These are phyloP conservation scores for Epichloe gansuensis DNA, from an alignment of 2,329 filamentous ascomycete species.

Conservation along the genomic window DNA sequence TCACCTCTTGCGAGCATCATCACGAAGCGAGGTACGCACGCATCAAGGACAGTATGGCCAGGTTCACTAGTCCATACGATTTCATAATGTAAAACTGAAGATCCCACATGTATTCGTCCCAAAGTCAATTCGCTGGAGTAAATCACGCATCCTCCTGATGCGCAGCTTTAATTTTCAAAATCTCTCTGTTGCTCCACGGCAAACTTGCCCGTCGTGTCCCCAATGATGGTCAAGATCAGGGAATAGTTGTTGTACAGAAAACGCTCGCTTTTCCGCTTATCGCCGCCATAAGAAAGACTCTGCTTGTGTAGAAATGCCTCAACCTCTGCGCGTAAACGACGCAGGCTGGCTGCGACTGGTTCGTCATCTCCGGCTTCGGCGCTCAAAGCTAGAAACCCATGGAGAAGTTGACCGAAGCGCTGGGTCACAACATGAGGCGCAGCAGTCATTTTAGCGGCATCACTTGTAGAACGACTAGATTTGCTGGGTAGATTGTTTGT, in stretches of 20 bases:
- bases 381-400: constrained; percentile 72
- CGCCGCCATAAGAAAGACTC: constrained; percentile 59
- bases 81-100: background rate
- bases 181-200: constrained; percentile 62
- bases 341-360: constrained; percentile 71
- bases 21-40: background rate
- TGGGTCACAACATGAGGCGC: constrained; percentile 90
- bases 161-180: constrained; percentile 52
- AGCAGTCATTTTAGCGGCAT: constrained; percentile 52
- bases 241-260: constrained; percentile 97
- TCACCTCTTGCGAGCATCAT: background rate
- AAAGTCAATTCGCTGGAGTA: background rate
- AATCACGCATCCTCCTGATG: constrained; percentile 34
- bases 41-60: no score
- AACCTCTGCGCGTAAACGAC: constrained; percentile 65
- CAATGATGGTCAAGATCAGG: constrained; percentile 83
- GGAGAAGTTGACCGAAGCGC: constrained; percentile 85
- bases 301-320: constrained; percentile 72
- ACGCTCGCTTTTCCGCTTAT: constrained; percentile 68
- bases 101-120: background rate
- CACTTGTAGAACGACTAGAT: constrained; percentile 29
- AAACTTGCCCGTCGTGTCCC: constrained; percentile 61
- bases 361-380: constrained; percentile 91
- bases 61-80: background rate
- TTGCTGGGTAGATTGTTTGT: constrained; percentile 40